A percentile compares a stretch with the other conserved stretches of the same genome.
Evolutionary conservation across 768 basidiomycete genomes (phyloP).

Genomic region (Russula virescens): DNA sequence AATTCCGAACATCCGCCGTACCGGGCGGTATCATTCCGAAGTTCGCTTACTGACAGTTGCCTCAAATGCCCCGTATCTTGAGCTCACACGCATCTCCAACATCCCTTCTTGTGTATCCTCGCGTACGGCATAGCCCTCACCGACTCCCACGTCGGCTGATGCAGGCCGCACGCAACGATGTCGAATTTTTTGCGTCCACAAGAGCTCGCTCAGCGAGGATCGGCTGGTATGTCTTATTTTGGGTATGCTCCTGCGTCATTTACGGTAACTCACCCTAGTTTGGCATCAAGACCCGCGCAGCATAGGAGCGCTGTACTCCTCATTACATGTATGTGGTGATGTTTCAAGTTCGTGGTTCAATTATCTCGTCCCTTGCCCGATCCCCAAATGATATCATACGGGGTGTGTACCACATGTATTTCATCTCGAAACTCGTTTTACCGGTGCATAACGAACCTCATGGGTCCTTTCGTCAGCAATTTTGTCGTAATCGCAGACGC

Average conservation of each 20-base stretch:
- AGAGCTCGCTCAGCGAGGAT: conserved; percentile 23
- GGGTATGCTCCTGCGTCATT: conserved; percentile 24
- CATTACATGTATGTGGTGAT: conserved; percentile 24
- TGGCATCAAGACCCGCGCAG: conserved; percentile 23
- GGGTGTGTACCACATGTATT: neutral
- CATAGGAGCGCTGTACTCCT: conserved; percentile 17
- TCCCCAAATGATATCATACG: neutral
- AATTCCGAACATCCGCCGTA: conserved; percentile 19
- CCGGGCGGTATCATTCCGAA: conserved; percentile 11
- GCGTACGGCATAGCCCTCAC: conserved; percentile 6
- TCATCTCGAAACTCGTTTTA: neutral
- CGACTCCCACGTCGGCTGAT: conserved; percentile 11
- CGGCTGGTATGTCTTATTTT: conserved; percentile 17
- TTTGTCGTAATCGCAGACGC: neutral
- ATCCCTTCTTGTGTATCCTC: neutral
- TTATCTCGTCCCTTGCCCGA: neutral
- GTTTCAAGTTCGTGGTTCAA: conserved; percentile 19
- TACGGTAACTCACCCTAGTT: conserved; percentile 16
- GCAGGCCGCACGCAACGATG: neutral
- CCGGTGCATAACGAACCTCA: neutral
- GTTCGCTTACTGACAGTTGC: neutral
- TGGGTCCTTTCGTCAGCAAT: neutral
- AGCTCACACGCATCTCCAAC: conserved; percentile 16
- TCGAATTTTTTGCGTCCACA: neutral
- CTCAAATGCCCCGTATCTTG: neutral